Evolutionary conservation across 1,284 basidiomycete genomes (phyloP), one percentile per base, ranked within the genome.

Genomic region (Irpex lacteus): DNA sequence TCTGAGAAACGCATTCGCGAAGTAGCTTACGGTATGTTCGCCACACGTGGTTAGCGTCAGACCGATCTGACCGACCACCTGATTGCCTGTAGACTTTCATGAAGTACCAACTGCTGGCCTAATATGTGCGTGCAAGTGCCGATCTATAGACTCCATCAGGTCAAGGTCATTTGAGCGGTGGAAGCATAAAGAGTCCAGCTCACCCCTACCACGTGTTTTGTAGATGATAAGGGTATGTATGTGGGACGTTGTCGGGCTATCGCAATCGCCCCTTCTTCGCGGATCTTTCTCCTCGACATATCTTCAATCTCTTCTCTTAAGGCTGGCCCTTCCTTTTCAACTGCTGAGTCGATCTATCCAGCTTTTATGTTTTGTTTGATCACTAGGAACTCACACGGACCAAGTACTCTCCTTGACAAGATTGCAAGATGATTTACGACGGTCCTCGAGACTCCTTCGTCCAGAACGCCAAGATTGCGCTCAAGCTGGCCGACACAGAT

Each of bases 391-490:
- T 56, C 54, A 26, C 21, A 21, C 54, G 54, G 54, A 3, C 21
- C 54, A 34, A 56, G 54, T 56, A 18, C 19, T 32, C 34, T 56
- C 32, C 3, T 56, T 21, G 54, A 56, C 26, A 56, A 34, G 54
- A 56, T 56, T 15, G 32, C 19, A 56, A 56, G 32, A 56, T 56
- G 54, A 56, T 56, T 21, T 56, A 56, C 32, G 54, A 56, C 54
- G 54, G 54, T 9, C 62, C 59, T 49, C 32, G 49, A 7, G 59
- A 60, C 36, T 54, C 62, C 58, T 60, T 63, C 34, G 62, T 63
- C 8, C 59, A 60, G 32, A 63, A 63, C 38, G 62, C 62, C 8
- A 63, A 63, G 52, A 58, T 63, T 49, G 62, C 62, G 11, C 53
- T 63, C 13, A 60, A 60, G 59, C 53, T 63, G 15, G 62, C 62